These are phyloP conservation scores for Adansonia gregorii DNA, from an alignment of 441 rosid genomes.

Conservation along the genomic window DNA sequence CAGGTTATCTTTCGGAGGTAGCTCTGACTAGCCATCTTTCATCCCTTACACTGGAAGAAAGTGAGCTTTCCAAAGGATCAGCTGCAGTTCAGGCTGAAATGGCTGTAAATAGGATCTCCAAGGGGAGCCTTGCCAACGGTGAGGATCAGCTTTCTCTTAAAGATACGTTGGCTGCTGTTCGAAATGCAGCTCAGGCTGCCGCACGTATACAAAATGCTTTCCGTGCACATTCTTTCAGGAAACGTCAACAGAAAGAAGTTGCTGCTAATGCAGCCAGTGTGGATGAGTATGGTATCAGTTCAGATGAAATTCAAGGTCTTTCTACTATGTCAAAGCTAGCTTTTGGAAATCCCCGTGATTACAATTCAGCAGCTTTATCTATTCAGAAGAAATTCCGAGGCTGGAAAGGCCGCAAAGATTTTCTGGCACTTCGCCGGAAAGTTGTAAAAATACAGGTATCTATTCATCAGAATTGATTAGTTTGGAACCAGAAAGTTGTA, in stretches of 20 bases:
- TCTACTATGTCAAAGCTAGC: slow-evolving; percentile 64
- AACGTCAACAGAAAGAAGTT: slow-evolving; percentile 58
- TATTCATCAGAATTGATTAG: neutral
- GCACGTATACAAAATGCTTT: slow-evolving; percentile 94
- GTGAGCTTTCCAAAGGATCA: slow-evolving; percentile 66
- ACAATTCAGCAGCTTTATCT: slow-evolving; percentile 75
- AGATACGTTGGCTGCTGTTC: slow-evolving; percentile 77
- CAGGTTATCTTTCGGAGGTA: slow-evolving; percentile 95
- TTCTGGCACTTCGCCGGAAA: slow-evolving; percentile 71
- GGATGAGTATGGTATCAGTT: slow-evolving; percentile 61
- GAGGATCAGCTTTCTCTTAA: slow-evolving; percentile 76
- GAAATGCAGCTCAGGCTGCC: slow-evolving; percentile 93
- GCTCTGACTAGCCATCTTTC: slow-evolving; percentile 91
- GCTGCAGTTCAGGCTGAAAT: slow-evolving; percentile 82
- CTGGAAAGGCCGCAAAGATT: slow-evolving; percentile 82
- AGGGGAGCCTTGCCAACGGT: slow-evolving; percentile 31
- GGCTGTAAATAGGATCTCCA: slow-evolving; percentile 58
- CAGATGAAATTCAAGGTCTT: slow-evolving; percentile 57
- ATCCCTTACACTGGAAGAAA: slow-evolving; percentile 80
- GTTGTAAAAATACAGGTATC: slow-evolving; percentile 92
- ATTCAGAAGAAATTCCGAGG: slow-evolving; percentile 98
- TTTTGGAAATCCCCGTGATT: slow-evolving; percentile 50
- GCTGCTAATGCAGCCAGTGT: slow-evolving; percentile 33
- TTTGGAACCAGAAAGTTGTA: neutral
- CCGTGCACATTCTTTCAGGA: slow-evolving; percentile 93